Percentiles rank a stretch among this genome's conserved stretches.
These are phyloP conservation scores for Jasminum sambac DNA, from an alignment of 257 asterid species.

Conservation along the genomic window DNA sequence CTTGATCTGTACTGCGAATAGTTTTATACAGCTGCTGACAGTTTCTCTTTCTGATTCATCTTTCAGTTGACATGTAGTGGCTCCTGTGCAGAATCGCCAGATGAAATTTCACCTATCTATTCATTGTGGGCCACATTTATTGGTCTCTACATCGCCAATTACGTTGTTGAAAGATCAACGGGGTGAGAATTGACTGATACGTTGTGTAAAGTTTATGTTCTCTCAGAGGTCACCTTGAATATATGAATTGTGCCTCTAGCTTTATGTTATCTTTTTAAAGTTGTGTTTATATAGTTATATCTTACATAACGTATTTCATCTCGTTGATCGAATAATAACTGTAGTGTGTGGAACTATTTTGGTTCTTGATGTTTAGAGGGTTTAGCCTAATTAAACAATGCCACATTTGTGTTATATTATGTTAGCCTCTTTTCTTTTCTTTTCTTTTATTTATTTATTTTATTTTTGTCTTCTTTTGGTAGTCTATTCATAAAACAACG, in stretches of 20 bases:
- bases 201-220: constrained; percentile 14
- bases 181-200: constrained; percentile 62
- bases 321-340: too few relatives aligned
- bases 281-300: neutral
- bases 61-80: constrained; percentile 84
- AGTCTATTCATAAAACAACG: constrained; percentile 7
- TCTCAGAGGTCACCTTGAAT: constrained; percentile 5
- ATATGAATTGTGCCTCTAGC: neutral
- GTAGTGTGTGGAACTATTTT: too few relatives aligned
- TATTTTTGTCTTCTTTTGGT: too few relatives aligned
- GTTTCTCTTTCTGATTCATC: constrained; percentile 19
- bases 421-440: too few relatives aligned
- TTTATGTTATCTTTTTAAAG: neutral
- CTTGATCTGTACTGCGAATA: constrained; percentile 12
- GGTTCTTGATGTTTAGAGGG: too few relatives aligned
- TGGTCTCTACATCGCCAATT: constrained; percentile 97
- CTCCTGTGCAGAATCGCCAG: constrained; percentile 78
- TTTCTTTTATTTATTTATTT: too few relatives aligned
- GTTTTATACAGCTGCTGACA: constrained; percentile 30
- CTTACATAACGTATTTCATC: too few relatives aligned
- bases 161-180: constrained; percentile 95
- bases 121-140: constrained; percentile 98
- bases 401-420: too few relatives aligned
- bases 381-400: too few relatives aligned
- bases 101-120: constrained; percentile 94